Percentiles rank a stretch among this genome's conserved stretches.
These are phyloP conservation scores for Aureobasidium sp. DNA, from an alignment of 2,329 filamentous ascomycete genomes.

Conservation along the genomic window DNA sequence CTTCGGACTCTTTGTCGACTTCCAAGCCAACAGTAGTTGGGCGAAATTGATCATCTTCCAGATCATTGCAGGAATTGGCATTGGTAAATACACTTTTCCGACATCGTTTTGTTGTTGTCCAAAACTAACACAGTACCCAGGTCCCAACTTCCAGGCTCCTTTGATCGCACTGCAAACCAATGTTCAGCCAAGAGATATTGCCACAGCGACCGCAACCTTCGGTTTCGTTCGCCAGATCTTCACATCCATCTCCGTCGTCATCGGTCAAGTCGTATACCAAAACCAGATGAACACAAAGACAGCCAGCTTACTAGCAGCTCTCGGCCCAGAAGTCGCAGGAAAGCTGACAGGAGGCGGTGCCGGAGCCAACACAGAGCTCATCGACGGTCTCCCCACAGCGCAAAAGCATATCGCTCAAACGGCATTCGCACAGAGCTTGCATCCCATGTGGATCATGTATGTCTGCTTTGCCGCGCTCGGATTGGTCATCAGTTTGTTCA, in stretches of 20 bases:
- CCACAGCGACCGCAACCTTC: conserved; percentile 55
- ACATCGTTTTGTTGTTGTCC: too few relatives aligned
- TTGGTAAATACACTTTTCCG: conserved; percentile 26
- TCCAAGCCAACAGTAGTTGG: conserved; percentile 26
- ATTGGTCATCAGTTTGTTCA: conserved; percentile 30
- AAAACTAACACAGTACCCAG: not conserved
- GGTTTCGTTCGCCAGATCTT: conserved; percentile 58
- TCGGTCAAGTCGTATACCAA: conserved; percentile 67
- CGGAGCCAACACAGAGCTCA: conserved; percentile 50
- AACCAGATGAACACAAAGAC: conserved; percentile 57
- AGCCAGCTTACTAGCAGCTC: conserved; percentile 36
- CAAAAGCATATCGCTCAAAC: conserved; percentile 34
- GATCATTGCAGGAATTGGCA: conserved; percentile 53
- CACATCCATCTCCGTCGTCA: conserved; percentile 56
- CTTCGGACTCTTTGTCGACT: conserved; percentile 30
- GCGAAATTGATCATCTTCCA: conserved; percentile 43
- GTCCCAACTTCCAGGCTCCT: conserved; percentile 58
- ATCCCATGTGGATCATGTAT: conserved; percentile 44
- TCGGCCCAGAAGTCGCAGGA: conserved; percentile 43
- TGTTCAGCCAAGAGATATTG: conserved; percentile 52
- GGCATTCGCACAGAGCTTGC: conserved; percentile 36
- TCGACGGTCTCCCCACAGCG: conserved; percentile 42
- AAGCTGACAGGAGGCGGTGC: conserved; percentile 51
- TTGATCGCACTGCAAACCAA: conserved; percentile 57
- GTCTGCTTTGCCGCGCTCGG: conserved; percentile 32